These are phyloP conservation scores for Pseudocercospora crystallina DNA, from an alignment of 2,329 filamentous ascomycete genomes.

Conservation along the genomic window DNA sequence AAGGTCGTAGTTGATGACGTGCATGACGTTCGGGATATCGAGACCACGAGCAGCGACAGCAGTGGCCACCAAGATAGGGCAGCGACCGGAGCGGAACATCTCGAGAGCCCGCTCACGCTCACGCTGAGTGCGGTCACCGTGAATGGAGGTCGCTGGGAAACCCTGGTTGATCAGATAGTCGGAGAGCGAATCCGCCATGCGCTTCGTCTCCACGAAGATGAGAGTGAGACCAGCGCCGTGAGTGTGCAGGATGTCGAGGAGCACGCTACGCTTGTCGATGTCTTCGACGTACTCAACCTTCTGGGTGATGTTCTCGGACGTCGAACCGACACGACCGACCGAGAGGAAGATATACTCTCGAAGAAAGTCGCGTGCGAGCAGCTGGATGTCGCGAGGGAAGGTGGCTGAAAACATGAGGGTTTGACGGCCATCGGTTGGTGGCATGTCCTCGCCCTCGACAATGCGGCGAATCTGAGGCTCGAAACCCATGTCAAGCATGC, in stretches of 20 bases:
- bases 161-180: constrained; percentile 98
- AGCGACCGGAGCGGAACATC: constrained; percentile 94
- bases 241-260: constrained; percentile 95
- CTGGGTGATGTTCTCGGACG: constrained; percentile 99
- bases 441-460: constrained; percentile 98
- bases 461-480: constrained; percentile 99
- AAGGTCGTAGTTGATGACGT: constrained; percentile 99
- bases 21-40: constrained; percentile 93
- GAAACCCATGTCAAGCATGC: constrained; percentile 99
- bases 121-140: constrained; percentile 96
- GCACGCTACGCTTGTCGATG: constrained; percentile 92
- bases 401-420: constrained; percentile 99
- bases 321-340: constrained; percentile 96
- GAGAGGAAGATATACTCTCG: constrained; percentile 99
- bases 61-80: constrained; percentile 94
- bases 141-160: constrained; percentile 97
- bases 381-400: constrained; percentile 98
- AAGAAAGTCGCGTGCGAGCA: constrained; percentile 96
- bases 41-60: constrained; percentile 83
- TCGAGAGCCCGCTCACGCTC: constrained; percentile 97
- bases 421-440: constrained; percentile 75
- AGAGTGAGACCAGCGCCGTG: constrained; percentile 85
- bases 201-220: constrained; percentile 99
- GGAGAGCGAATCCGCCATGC: constrained; percentile 96
- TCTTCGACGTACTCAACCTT: constrained; percentile 98